These are phyloP conservation scores for Russula sp. DNA, from an alignment of 768 basidiomycete genomes.

Conservation along the genomic window DNA sequence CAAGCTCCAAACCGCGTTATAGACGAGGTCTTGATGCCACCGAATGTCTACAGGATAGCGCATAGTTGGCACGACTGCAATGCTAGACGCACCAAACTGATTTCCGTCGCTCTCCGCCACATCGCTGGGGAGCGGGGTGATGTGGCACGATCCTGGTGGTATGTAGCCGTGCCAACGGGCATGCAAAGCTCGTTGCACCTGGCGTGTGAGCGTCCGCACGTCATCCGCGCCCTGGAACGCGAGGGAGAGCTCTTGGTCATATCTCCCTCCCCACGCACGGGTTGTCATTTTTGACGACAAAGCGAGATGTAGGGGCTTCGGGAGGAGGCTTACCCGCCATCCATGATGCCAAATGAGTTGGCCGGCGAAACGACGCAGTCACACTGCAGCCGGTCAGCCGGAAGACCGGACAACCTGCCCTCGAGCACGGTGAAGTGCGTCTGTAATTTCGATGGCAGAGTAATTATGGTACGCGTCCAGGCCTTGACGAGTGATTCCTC, in stretches of 20 bases:
- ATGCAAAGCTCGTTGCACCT: constrained; percentile 11
- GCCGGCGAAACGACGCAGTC: constrained; percentile 23
- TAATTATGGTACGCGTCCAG: constrained; percentile 1
- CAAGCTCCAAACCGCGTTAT: constrained; percentile 33
- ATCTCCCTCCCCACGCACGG: neutral
- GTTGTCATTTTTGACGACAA: neutral
- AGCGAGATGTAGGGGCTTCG: neutral
- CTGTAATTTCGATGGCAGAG: constrained; percentile 6
- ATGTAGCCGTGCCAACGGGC: constrained; percentile 6
- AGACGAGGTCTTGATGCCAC: constrained; percentile 34
- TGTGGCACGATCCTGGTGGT: constrained; percentile 16
- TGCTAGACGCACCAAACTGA: constrained; percentile 21
- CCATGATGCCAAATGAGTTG: constrained; percentile 21
- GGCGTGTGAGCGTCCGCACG: constrained; percentile 1
- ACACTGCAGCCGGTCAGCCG: neutral
- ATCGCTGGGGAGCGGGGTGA: constrained; percentile 5
- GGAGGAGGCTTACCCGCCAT: constrained; percentile 15
- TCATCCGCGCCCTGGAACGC: constrained; percentile 6
- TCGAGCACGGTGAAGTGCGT: constrained; percentile 16
- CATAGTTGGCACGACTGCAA: constrained; percentile 35
- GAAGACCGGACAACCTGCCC: constrained; percentile 8
- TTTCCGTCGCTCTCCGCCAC: neutral
- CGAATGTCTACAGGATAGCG: constrained; percentile 27
- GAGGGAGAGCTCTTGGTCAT: constrained; percentile 17
- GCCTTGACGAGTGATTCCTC: neutral